Evolutionary conservation across 1,284 basidiomycete species (phyloP).

Genomic region (Heliocybe sulcata): DNA sequence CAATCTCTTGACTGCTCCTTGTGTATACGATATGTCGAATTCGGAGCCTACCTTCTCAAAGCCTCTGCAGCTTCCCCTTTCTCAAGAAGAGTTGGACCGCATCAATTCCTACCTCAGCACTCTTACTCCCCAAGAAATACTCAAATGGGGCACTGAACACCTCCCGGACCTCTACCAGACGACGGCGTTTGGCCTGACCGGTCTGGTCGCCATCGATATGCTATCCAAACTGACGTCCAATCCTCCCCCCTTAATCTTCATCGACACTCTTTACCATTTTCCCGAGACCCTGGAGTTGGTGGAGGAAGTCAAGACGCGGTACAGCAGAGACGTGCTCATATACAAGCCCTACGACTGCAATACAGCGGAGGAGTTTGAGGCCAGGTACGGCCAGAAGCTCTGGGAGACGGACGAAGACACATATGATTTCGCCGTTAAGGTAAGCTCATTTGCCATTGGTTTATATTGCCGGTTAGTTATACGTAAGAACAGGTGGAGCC

Average conservation of each 20-base stretch:
- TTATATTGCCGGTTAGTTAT: conserved; percentile 1
- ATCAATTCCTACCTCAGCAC: conserved; percentile 71
- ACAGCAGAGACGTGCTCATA: conserved; percentile 68
- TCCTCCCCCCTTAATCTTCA: conserved; percentile 78
- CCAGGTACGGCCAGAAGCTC: conserved; percentile 71
- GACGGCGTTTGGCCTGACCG: conserved; percentile 91
- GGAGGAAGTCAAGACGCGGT: conserved; percentile 71
- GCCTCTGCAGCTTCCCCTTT: conserved; percentile 58
- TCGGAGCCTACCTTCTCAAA: conserved; percentile 22
- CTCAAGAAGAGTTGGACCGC: conserved; percentile 49
- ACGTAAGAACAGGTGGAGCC: conserved; percentile 77
- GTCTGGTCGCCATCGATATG: conserved; percentile 89
- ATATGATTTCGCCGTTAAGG: conserved; percentile 95
- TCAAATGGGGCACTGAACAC: conserved; percentile 76
- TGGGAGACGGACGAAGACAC: conserved; percentile 88
- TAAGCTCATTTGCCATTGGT: conserved; percentile 20
- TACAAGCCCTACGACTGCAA: conserved; percentile 77
- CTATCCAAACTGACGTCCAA: conserved; percentile 67
- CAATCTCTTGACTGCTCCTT: not conserved
- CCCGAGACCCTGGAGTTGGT: conserved; percentile 87
- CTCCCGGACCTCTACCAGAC: conserved; percentile 84
- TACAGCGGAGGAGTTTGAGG: conserved; percentile 73
- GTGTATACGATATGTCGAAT: not conserved
- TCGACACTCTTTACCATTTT: conserved; percentile 98
- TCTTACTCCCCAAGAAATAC: conserved; percentile 75